Percentiles rank a stretch among this genome's conserved stretches.
Evolutionary conservation across 2,329 filamentous ascomycete genomes (phyloP).

Genomic region (Fusarium xyrophilum): DNA sequence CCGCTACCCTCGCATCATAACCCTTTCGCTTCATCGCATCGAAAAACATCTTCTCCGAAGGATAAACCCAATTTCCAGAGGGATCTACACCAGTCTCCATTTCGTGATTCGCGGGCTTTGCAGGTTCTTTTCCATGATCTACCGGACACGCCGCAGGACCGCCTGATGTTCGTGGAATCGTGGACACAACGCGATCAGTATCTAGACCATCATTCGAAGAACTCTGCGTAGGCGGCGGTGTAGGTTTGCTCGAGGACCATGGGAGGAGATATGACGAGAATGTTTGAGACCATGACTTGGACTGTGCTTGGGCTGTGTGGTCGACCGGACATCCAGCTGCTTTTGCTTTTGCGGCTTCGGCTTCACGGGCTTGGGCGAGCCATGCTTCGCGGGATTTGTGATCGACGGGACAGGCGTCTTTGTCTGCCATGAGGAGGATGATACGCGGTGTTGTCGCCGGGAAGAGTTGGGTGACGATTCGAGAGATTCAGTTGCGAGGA

Average conservation of each 20-base stretch:
- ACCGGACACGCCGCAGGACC: slow-evolving; percentile 49
- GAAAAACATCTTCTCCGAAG: slow-evolving; percentile 97
- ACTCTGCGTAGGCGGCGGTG: slow-evolving; percentile 13
- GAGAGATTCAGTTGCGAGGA: background rate
- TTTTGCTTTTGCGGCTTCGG: slow-evolving; percentile 49
- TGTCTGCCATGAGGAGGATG: slow-evolving; percentile 40
- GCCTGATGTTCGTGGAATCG: slow-evolving; percentile 71
- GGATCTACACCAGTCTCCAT: slow-evolving; percentile 75
- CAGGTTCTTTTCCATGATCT: slow-evolving; percentile 44
- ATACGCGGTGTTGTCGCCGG: background rate
- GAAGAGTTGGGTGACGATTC: background rate
- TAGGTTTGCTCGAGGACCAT: slow-evolving; percentile 46
- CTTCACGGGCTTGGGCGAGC: slow-evolving; percentile 72
- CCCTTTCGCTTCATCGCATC: slow-evolving; percentile 94
- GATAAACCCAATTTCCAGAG: slow-evolving; percentile 95
- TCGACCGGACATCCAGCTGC: slow-evolving; percentile 46
- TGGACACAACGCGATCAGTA: slow-evolving; percentile 75
- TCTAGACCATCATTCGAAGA: slow-evolving; percentile 55
- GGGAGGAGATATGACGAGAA: slow-evolving; percentile 53
- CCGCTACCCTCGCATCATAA: slow-evolving; percentile 70
- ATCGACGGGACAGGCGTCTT: slow-evolving; percentile 80
- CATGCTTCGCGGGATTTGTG: slow-evolving; percentile 87
- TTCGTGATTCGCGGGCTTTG: slow-evolving; percentile 71
- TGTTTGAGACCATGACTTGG: slow-evolving; percentile 54
- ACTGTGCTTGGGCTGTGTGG: slow-evolving; percentile 37